These are phyloP conservation scores for Mortierella sp. DNA, from an alignment of 371 early-diverging fungal species.

Conservation along the genomic window DNA sequence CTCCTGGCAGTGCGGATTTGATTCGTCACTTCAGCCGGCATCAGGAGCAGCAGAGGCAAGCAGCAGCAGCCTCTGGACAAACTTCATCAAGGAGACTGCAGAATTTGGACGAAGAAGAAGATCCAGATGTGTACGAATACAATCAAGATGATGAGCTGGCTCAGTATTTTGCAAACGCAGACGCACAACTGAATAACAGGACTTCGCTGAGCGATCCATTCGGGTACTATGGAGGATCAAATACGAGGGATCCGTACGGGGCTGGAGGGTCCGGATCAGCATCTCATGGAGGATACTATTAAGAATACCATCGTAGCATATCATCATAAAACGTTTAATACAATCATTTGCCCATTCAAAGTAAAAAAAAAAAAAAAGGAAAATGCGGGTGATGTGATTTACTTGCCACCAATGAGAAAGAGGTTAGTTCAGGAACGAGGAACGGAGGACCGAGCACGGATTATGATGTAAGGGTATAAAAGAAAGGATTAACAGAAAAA, in stretches of 20 bases:
- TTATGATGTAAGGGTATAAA: neutral
- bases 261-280: neutral
- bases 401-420: too few species aligned
- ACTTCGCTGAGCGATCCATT: slow-evolving; percentile 3
- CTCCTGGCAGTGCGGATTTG: slow-evolving; percentile 45
- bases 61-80: slow-evolving; percentile 8
- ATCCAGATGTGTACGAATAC: slow-evolving; percentile 32
- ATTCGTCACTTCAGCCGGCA: slow-evolving; percentile 43
- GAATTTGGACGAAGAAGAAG: slow-evolving; percentile 11
- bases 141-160: slow-evolving; percentile 53
- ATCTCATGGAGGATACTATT: slow-evolving; percentile 1
- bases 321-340: neutral
- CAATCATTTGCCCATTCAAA: neutral
- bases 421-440: neutral
- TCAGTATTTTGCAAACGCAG: slow-evolving; percentile 47
- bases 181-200: slow-evolving; percentile 13
- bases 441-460: neutral
- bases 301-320: slow-evolving; percentile 1
- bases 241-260: neutral
- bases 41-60: slow-evolving; percentile 30
- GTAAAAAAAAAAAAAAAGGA: too few species aligned
- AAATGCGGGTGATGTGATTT: too few species aligned
- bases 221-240: neutral
- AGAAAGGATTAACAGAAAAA: neutral
- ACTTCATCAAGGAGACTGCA: slow-evolving; percentile 12